These are phyloP conservation scores for Nakazawaea populi DNA, from an alignment of 805 yeast species.

Conservation along the genomic window DNA sequence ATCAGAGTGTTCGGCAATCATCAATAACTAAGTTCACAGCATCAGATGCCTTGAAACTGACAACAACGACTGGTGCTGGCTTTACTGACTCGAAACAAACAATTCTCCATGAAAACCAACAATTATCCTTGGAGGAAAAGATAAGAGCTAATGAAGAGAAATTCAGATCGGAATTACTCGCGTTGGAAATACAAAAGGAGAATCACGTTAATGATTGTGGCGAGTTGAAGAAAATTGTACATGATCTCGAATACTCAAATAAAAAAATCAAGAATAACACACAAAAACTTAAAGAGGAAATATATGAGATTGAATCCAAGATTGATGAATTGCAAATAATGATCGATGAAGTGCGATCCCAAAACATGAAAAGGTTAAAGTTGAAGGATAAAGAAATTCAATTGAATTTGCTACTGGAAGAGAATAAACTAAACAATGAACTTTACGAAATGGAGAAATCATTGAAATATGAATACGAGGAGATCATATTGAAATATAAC, in stretches of 20 bases:
- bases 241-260: constrained; percentile 10
- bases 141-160: constrained; percentile 11
- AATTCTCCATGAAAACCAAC: background rate
- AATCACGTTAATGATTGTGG: constrained; percentile 14
- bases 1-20: constrained; percentile 2
- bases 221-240: constrained; percentile 21
- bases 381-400: constrained; percentile 10
- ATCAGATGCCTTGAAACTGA: constrained; percentile 11
- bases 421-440: constrained; percentile 14
- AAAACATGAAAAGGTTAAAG: constrained; percentile 11
- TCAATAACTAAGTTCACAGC: constrained; percentile 6
- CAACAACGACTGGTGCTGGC: background rate
- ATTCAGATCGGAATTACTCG: background rate
- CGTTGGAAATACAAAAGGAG: background rate
- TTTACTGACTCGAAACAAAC: background rate
- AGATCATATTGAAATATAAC: constrained; percentile 8
- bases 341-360: constrained; percentile 1
- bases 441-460: constrained; percentile 18
- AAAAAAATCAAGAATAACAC: constrained; percentile 21
- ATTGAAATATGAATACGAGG: constrained; percentile 9
- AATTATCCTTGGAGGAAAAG: constrained; percentile 6
- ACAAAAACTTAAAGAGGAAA: constrained; percentile 20
- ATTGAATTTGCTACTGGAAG: constrained; percentile 12
- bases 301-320: constrained; percentile 15
- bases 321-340: constrained; percentile 10